Base-by-base conservation (phyloP, 2,329 filamentous ascomycete species). In the Fusarium pininemorale region DNA sequence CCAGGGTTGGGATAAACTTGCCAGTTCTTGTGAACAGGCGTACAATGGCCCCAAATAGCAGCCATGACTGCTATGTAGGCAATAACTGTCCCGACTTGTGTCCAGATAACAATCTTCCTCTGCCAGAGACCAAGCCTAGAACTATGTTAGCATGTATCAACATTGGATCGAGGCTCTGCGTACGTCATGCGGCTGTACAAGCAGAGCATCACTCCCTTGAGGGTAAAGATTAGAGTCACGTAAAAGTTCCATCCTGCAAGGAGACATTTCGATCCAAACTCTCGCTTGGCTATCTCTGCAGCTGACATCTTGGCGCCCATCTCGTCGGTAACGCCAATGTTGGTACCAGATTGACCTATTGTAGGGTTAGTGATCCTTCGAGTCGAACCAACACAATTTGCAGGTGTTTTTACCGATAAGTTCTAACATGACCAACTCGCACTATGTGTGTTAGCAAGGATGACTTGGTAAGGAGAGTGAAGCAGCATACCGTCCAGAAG, bases 171-270 rank as follows among this genome's bases (percentile, higher is more conserved):
- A 24, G 73, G 73, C 7, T 26, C 7, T 41, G 18, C 82, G 53
- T 78, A 85, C 83, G 84, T 85, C 68, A 86, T 79, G 47, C 84
- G 80, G 53, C 80, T 78, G 69, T 83, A 85, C 64, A 85, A 83
- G 66, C 81, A 85, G n/a, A 85, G 72, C 75, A 85, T 83, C 68
- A 82, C 83, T 10, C 80, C 82, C 66, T 86, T 85, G 30, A 86
- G 76, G 53, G 79, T 73, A 82, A 84, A 85, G 24, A 85, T 84
- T 22, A 85, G 72, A 9, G 81, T 81, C 12, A 83, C 79, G 62
- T 85, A 85, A 58, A 82, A 80, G 50, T 80, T 80, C 84, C 84
- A 86, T 16, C 82, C 82, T 6, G 81, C 79, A 45, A 81, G 59
- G 28, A 81, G 76, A 57, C 77, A 80, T 20, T 82, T 82, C 8